Base-by-base conservation (phyloP, 2,329 filamentous ascomycete species). In the Penicillium vulpinum region DNA sequence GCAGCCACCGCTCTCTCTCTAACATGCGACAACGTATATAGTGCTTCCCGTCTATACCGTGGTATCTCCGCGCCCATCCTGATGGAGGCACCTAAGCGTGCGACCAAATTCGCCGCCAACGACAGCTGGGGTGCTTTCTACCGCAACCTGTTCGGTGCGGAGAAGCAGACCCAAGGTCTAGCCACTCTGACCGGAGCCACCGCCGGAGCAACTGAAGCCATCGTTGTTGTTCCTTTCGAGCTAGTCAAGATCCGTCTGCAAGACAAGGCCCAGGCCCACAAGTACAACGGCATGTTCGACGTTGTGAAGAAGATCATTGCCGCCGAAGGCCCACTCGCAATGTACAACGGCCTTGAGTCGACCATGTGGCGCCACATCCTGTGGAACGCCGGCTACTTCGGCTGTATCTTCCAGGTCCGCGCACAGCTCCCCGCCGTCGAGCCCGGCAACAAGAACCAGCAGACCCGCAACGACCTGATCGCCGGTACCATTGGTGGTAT, bases 91-190 rank as follows among this genome's bases (percentile, higher is more conserved):
- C 88, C 90, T 77, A 96, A 96, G 85, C 85, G 92, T 79, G 93
- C 93, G 41, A 97, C 91, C 81, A 99, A 99, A 78, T 99, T 99
- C 78, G 93, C 94, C 45, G 94, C 94, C 78, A 99, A 99, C 79
- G 94, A 99, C 75, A 91, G 93, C 75, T 99, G 94, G 94, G 94
- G 94, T 70, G 87, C 92, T 78, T 85, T 97, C 78, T 99, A 96
- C 82, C 90, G 92, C 73, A 88, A 89, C 66, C 75, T 89, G 49
- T 97, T 99, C 73, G 91, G 90, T 64, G 83, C 89, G 54, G 77
- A 85, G 55, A 90, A 96, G 80, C 94, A 95, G 88, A 97, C 85
- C 72, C 94, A 99, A 79, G 85, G 86, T 2, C 85, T 99, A 57
- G 96, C 94, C 24, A 85, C 97, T 64, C 85, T 99, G 50, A 99